Evolutionary conservation across 352 stramenopile species (phyloP).

Genomic region (Aphanomyces astaci): DNA sequence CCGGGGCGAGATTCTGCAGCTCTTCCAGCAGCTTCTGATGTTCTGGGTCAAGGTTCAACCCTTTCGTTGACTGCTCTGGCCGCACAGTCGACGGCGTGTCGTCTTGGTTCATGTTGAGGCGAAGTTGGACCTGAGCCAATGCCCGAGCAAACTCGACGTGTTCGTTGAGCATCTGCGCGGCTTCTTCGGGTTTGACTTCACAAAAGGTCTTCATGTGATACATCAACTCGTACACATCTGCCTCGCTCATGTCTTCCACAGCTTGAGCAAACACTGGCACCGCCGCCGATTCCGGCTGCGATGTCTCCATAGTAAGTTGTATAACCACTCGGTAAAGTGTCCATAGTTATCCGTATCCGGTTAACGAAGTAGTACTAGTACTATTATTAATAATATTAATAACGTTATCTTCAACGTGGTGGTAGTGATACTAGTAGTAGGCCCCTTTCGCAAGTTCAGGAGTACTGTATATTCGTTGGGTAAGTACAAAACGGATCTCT

Average conservation of each 20-base stretch:
- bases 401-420: background rate
- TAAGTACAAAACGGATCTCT: too few relatives aligned
- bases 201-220: conserved; percentile 76
- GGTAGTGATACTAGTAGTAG: too few relatives aligned
- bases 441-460: too few relatives aligned
- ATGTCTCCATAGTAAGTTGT: conserved; percentile 1
- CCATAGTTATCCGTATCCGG: background rate
- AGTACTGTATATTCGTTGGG: too few relatives aligned
- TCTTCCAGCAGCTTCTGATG: conserved; percentile 73
- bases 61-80: conserved; percentile 29
- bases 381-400: background rate
- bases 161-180: conserved; percentile 55
- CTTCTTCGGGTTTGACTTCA: conserved; percentile 66
- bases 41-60: conserved; percentile 57
- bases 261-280: conserved; percentile 20
- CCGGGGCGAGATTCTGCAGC: conserved; percentile 67
- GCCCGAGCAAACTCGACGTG: conserved; percentile 65
- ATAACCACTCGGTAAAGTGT: background rate
- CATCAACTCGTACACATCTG: conserved; percentile 67
- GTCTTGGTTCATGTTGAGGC: conserved; percentile 44
- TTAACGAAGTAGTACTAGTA: background rate
- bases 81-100: conserved; percentile 24
- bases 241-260: conserved; percentile 41
- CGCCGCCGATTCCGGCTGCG: background rate
- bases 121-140: conserved; percentile 60